Evolutionary conservation across 176 grass and related monocot genomes (phyloP).

Genomic region (Oryza nivara): DNA sequence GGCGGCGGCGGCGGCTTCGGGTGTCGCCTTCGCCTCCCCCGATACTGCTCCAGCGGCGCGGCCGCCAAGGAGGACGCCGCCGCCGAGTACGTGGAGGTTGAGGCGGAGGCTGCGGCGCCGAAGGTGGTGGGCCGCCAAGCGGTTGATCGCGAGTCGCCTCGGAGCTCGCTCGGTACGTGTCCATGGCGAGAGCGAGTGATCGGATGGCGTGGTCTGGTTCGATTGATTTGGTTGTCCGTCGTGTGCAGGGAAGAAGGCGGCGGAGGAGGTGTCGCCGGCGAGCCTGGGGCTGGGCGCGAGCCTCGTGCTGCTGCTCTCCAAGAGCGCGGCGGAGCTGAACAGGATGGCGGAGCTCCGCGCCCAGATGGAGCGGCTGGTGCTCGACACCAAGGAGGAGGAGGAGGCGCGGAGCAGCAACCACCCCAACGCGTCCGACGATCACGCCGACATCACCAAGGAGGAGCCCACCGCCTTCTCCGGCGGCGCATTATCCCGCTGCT

Average conservation of each 20-base stretch:
- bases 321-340: slow-evolving; percentile 70
- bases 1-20: slow-evolving; percentile 20
- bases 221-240: too few relatives aligned
- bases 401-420: slow-evolving; percentile 32
- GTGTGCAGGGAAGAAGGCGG: slow-evolving; percentile 61
- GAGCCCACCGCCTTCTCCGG: neutral
- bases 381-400: slow-evolving; percentile 56
- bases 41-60: slow-evolving; percentile 36
- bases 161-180: slow-evolving; percentile 10
- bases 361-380: slow-evolving; percentile 74
- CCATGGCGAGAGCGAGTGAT: neutral
- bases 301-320: slow-evolving; percentile 66
- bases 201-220: neutral
- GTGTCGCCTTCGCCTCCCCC: slow-evolving; percentile 43
- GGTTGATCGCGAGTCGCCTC: slow-evolving; percentile 14
- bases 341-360: slow-evolving; percentile 75
- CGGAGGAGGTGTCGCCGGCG: slow-evolving; percentile 52
- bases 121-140: neutral
- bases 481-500: slow-evolving; percentile 1
- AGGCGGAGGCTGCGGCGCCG: neutral
- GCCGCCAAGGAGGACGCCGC: slow-evolving; percentile 17
- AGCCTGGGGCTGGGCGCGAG: slow-evolving; percentile 75
- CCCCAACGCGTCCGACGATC: slow-evolving; percentile 27
- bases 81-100: neutral
- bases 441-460: slow-evolving; percentile 28